Evolutionary conservation across 352 stramenopile species (phyloP).

Genomic region (Pythium folliculosum): DNA sequence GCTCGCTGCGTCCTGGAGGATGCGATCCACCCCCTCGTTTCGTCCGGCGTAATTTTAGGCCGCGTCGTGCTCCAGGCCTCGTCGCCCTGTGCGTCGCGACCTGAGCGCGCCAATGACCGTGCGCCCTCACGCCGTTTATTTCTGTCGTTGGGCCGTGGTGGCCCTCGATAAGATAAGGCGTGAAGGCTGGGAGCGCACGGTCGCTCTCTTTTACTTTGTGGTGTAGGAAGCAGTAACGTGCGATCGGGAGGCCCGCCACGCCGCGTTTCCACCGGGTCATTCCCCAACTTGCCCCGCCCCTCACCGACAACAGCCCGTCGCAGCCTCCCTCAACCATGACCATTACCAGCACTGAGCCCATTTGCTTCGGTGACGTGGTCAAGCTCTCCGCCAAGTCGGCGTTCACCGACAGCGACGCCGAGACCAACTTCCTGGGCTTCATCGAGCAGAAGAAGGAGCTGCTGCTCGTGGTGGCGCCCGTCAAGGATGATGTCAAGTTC

Average conservation of each 20-base stretch:
- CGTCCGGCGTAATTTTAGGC: not conserved
- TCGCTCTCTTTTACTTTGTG: too few species aligned
- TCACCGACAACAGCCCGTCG: too few species aligned
- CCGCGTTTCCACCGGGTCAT: too few species aligned
- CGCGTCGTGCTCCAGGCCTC: not conserved
- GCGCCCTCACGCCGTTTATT: not conserved
- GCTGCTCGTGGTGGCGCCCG: conserved; percentile 56
- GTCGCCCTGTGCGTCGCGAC: not conserved
- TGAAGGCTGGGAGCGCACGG: too few species aligned
- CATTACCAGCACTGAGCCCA: conserved; percentile 7
- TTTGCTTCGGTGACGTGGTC: conserved; percentile 34
- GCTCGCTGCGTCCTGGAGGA: not conserved
- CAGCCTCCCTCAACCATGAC: too few species aligned
- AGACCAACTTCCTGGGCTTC: conserved; percentile 41
- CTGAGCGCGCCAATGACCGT: not conserved
- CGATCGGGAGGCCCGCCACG: too few species aligned
- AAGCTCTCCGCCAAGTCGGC: conserved; percentile 32
- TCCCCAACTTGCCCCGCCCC: conserved; percentile 19
- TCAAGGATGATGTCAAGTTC: conserved; percentile 48
- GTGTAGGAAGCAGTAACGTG: too few species aligned
- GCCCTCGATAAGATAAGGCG: too few species aligned
- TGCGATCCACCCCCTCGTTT: not conserved
- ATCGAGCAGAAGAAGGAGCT: conserved; percentile 49
- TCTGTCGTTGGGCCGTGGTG: too few species aligned
- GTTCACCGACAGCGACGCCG: conserved; percentile 22